Evolutionary conservation across 2,329 filamentous ascomycete species (phyloP).

Genomic region (Claviceps capensis): DNA sequence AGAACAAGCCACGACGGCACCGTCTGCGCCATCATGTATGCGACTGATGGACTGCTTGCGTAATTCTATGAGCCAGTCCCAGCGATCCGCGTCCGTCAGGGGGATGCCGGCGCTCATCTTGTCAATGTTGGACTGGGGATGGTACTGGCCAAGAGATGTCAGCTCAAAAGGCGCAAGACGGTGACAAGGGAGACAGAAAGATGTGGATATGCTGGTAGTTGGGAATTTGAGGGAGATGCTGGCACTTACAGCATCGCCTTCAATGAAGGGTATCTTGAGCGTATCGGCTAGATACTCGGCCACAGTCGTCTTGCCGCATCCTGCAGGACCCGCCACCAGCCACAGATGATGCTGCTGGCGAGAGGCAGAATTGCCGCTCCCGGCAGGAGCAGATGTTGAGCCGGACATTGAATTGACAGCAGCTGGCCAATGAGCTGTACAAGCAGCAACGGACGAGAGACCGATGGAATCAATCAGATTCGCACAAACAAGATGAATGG

Average conservation of each 20-base stretch:
- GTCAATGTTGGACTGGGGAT: slow-evolving; percentile 64
- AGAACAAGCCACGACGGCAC: slow-evolving; percentile 92
- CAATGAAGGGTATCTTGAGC: slow-evolving; percentile 57
- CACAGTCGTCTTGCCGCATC: slow-evolving; percentile 67
- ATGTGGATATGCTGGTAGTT: too few species aligned
- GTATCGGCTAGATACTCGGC: slow-evolving; percentile 48
- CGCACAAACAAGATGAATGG: too few species aligned
- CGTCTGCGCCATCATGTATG: slow-evolving; percentile 42
- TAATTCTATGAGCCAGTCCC: slow-evolving; percentile 85
- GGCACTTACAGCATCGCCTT: slow-evolving; percentile 56
- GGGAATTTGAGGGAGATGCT: too few species aligned
- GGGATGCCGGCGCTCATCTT: slow-evolving; percentile 83
- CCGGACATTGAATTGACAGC: slow-evolving; percentile 4
- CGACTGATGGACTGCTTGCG: slow-evolving; percentile 52
- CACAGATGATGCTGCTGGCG: slow-evolving; percentile 55
- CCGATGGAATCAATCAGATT: too few species aligned
- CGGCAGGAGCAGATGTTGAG: slow-evolving; percentile 16
- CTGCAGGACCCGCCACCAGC: slow-evolving; percentile 67
- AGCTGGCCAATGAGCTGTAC: too few species aligned
- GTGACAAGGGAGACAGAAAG: too few species aligned
- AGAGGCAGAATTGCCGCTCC: slow-evolving; percentile 12
- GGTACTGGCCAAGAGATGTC: slow-evolving; percentile 38
- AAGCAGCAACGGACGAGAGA: not conserved
- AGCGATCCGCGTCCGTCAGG: slow-evolving; percentile 83
- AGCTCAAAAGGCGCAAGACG: not conserved